Evolutionary conservation across 108 stramenopile species (phyloP), one percentile per base, ranked within the genome.

Genomic region (Pseudonitzschia pungens): DNA sequence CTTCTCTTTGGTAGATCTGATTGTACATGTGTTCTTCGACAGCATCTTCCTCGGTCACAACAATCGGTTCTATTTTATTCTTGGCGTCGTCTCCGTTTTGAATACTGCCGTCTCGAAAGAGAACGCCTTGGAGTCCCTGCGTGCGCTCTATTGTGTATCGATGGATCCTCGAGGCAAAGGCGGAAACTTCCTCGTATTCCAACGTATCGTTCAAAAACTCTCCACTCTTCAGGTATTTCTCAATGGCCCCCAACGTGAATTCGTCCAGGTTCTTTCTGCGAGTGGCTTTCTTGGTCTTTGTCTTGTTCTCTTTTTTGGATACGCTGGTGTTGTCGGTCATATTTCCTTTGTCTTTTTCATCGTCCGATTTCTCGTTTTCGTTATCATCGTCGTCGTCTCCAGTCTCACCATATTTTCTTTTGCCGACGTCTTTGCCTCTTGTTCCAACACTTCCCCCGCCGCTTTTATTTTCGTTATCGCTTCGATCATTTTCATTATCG

Each of bases 1-100:
- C 78, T 60, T 78, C 77, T 51, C 68, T 54, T 32, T 72, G 43
- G 36, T 78, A 73, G 4, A 78, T 21, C 33, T 42, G 69, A 28
- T 70, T 29, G 62, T 77, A 77, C 20, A 65, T 6, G 4, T 5
- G 55, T 56, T 71, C 70, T 11, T 71, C 28, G 33, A 36, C 64
- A 41, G 20, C 42, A 21, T 65, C 64, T 40, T 18, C 64, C 9
- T 27, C 57, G 6, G 57, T 58, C 6, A 58, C 7, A 27, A 58
- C 28, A 14, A 58, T 58, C 11, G 57, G 57, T 27, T 58, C 27
- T 15, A 58, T 58, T 31, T 58, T 31, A 5, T 4, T 26, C 24
- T 58, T 58, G 26, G 55, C 21, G 16, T 62, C 43, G 31, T 72
- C 60, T 24, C 60, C 32, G 24, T 62, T 43, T 40, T 43, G 27